Conservation (phyloP, 495 filamentous ascomycete species). For the Daldinia decipiens region DNA sequence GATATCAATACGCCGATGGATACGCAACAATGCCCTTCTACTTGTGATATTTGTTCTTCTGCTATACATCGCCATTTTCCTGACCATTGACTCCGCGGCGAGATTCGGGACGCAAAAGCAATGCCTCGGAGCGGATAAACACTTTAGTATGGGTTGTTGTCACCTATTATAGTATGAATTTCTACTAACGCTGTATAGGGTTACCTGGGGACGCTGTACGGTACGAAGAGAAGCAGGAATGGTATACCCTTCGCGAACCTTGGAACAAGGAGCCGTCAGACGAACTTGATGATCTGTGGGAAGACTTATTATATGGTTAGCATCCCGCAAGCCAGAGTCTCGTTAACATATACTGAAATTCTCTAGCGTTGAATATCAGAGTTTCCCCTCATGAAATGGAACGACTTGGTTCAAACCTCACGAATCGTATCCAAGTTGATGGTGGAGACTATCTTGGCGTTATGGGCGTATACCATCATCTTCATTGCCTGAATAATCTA, state of each 20-base stretch:
- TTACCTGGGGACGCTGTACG: constrained; percentile 15
- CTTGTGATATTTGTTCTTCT: constrained; percentile 8
- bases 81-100: constrained; percentile 9
- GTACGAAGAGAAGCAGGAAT: constrained; percentile 42
- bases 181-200: background rate
- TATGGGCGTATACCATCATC: constrained; percentile 49
- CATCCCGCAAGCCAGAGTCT: background rate
- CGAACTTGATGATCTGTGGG: constrained; percentile 45
- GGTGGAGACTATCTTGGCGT: constrained; percentile 47
- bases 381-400: constrained; percentile 43
- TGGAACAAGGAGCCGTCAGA: constrained; percentile 45
- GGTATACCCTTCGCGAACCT: constrained; percentile 29
- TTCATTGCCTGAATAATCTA: constrained; percentile 50
- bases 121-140: constrained; percentile 1
- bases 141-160: constrained; percentile 9
- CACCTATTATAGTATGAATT: background rate
- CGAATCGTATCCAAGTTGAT: constrained; percentile 40
- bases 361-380: constrained; percentile 44
- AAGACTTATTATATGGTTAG: constrained; percentile 44
- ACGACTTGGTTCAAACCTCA: constrained; percentile 36
- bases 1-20: constrained; percentile 1
- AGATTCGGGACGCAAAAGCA: background rate
- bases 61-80: constrained; percentile 4
- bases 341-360: background rate
- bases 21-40: constrained; percentile 4